Evolutionary conservation across 1,284 basidiomycete genomes (phyloP).

Genomic region (Ceratobasidium sp.): DNA sequence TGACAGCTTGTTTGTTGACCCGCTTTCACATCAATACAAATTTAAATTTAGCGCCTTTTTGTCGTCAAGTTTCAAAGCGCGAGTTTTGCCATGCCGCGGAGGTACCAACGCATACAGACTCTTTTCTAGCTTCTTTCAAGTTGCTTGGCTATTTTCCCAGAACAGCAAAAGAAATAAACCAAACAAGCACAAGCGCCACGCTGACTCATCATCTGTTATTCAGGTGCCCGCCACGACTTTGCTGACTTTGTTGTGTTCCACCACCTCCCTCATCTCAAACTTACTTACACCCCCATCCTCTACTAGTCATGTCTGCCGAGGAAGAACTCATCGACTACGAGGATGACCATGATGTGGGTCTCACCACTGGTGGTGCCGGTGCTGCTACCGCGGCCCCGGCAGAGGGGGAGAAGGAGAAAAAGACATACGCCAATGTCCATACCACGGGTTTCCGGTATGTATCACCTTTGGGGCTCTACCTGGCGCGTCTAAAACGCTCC

Average conservation of each 20-base stretch:
- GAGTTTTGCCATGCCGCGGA: neutral
- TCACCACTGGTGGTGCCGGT: constrained; percentile 71
- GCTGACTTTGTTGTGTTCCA: constrained; percentile 36
- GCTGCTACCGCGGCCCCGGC: constrained; percentile 70
- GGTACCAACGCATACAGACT: neutral
- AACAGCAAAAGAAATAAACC: constrained; percentile 11
- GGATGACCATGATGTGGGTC: constrained; percentile 86
- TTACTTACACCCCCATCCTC: constrained; percentile 14
- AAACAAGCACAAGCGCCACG: constrained; percentile 30
- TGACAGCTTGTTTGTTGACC: neutral
- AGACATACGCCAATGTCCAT: constrained; percentile 97
- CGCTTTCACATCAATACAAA: constrained; percentile 30
- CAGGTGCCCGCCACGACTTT: constrained; percentile 44
- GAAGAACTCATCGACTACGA: constrained; percentile 82
- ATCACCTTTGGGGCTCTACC: neutral
- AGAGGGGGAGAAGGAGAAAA: constrained; percentile 89
- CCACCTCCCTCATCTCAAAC: constrained; percentile 27
- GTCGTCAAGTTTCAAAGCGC: constrained; percentile 4
- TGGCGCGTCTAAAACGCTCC: constrained; percentile 51
- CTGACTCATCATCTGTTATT: constrained; percentile 43
- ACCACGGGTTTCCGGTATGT: constrained; percentile 92
- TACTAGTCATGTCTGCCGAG: constrained; percentile 40
- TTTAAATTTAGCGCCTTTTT: constrained; percentile 40
- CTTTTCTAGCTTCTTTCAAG: constrained; percentile 14
- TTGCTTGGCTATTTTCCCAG: constrained; percentile 25